A percentile compares a stretch with the other conserved stretches of the same genome.
phyloP scores from a whole-genome alignment of 768 basidiomycete genomes.

The Pulveroboletus sp. region DNA sequence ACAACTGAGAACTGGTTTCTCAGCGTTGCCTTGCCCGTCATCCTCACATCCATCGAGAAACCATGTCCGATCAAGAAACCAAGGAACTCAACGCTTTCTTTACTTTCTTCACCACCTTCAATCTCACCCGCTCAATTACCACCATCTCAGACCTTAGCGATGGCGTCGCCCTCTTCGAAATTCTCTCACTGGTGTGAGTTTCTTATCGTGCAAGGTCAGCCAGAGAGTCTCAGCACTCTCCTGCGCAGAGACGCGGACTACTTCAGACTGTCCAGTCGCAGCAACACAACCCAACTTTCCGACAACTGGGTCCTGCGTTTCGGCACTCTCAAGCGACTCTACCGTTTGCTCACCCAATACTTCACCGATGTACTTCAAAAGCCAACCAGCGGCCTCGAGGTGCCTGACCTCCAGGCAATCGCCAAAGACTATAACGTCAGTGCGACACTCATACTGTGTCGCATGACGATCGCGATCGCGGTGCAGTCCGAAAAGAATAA shows the following conservation, averaged over 20 bases:
- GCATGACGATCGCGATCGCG: slow-evolving; percentile 77
- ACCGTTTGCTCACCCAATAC: slow-evolving; percentile 85
- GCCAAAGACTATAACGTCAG: slow-evolving; percentile 67
- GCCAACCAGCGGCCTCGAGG: slow-evolving; percentile 70
- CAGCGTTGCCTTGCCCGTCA: slow-evolving; percentile 1
- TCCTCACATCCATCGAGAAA: not conserved
- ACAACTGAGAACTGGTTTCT: slow-evolving; percentile 5
- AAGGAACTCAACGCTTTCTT: slow-evolving; percentile 79
- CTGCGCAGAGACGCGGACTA: slow-evolving; percentile 66
- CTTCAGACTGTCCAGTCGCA: slow-evolving; percentile 60
- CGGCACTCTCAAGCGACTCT: slow-evolving; percentile 76
- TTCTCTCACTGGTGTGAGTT: slow-evolving; percentile 72
- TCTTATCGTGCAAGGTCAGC: not conserved
- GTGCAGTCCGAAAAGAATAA: slow-evolving; percentile 89
- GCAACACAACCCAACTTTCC: slow-evolving; percentile 54
- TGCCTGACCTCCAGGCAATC: slow-evolving; percentile 83
- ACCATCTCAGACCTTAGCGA: slow-evolving; percentile 72
- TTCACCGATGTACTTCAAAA: slow-evolving; percentile 80
- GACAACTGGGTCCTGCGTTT: slow-evolving; percentile 92
- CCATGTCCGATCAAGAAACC: slow-evolving; percentile 38
- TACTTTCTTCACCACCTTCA: slow-evolving; percentile 73
- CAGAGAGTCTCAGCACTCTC: slow-evolving; percentile 8
- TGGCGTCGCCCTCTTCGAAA: slow-evolving; percentile 69
- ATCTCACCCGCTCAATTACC: slow-evolving; percentile 58
- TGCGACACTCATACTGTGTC: slow-evolving; percentile 71